Base-by-base conservation (phyloP, 1,139 yeast genomes). In the Debaryomyces udenii region DNA sequence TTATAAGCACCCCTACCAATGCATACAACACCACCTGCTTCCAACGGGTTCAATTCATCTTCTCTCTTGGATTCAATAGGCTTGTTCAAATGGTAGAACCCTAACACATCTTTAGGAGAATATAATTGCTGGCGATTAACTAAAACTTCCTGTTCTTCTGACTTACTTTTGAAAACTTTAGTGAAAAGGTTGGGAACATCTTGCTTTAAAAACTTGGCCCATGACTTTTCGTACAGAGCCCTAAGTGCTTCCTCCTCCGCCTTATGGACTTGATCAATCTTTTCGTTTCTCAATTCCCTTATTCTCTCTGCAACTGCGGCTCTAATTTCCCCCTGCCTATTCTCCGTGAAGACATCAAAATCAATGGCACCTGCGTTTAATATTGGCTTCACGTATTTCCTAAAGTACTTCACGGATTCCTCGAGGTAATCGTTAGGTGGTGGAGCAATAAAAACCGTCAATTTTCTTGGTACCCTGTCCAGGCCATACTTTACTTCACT, bases 1-100 rank as follows among this genome's bases (percentile, higher is more conserved):
- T 91, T 93, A 62, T 80, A 93, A 0, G 98, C 93, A 43, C 99
- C 99, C 59, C 99, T 76, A 2, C 99, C 99, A 24, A 94, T 69
- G 61, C 97, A 88, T 17, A 94, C 77, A 10, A 90, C 84, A 37
- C 99, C 99, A 15, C 97, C 97, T 6, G 84, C 78, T 22, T 70
- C 61, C 7, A 61, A 55, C 6, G 74, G 74, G 40, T 46, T 71
- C 68, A 17, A 49, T 47, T 10, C 62, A 54, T 83, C 88, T 43
- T 81, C 85, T 42, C 68, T 57, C 5, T 65, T 52, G 2, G 76
- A 60, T 16, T 51, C 48, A 7, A 68, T 51, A 2, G 75, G 66
- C 9, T 64, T 66, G 37, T 59, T 50, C 22, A 70, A 55, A 18
- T 73, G 61, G 55, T 76, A 78, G 32, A 83, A 68, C 3, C 93